Conservation (phyloP, 345 rosid genomes). For the Citrus sp. region DNA sequence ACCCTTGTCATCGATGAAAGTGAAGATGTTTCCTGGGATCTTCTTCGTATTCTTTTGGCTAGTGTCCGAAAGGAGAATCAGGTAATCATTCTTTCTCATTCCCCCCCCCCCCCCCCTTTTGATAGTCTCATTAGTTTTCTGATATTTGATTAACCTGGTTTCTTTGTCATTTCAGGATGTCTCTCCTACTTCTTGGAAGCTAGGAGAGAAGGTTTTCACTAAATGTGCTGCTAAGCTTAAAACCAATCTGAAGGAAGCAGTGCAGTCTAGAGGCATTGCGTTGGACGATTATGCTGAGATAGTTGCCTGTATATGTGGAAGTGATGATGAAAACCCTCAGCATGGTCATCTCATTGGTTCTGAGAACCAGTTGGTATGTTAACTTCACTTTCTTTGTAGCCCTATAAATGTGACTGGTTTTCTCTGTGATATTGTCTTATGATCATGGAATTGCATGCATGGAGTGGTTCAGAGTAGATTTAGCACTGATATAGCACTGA, state of each 20-base stretch:
- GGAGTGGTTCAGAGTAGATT: not conserved
- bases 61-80: slow-evolving; percentile 59
- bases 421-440: not conserved
- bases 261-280: slow-evolving; percentile 35
- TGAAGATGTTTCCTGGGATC: slow-evolving; percentile 49
- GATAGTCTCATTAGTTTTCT: not conserved
- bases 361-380: slow-evolving; percentile 46
- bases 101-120: too few relatives aligned
- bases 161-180: slow-evolving; percentile 33
- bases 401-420: not conserved
- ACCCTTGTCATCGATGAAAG: slow-evolving; percentile 59
- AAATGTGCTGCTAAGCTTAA: slow-evolving; percentile 56
- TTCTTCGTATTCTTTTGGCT: slow-evolving; percentile 57
- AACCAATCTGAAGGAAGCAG: slow-evolving; percentile 50
- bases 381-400: slow-evolving; percentile 9
- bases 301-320: slow-evolving; percentile 48
- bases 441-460: not conserved
- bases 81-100: slow-evolving; percentile 30
- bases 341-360: slow-evolving; percentile 20
- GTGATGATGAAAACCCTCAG: slow-evolving; percentile 19
- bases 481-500: not conserved
- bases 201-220: slow-evolving; percentile 56
- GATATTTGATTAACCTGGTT: slow-evolving; percentile 10
- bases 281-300: slow-evolving; percentile 58
- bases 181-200: slow-evolving; percentile 47